A percentile compares a stretch with the other conserved stretches of the same genome.
Evolutionary conservation across 2,329 filamentous ascomycete genomes (phyloP).

Genomic region (Alternaria sp.): DNA sequence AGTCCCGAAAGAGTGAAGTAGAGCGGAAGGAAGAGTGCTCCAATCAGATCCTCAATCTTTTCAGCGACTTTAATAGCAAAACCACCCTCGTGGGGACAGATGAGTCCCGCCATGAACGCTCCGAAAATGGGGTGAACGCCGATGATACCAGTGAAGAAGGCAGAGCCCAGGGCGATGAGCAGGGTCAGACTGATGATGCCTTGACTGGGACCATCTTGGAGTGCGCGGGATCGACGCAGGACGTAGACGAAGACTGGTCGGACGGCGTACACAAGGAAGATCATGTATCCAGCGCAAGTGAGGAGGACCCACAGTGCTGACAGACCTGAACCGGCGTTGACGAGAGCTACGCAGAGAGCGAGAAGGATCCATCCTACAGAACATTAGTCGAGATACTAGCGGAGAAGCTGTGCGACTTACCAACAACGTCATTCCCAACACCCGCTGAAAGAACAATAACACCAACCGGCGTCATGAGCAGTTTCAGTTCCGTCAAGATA

Average conservation of each 20-base stretch:
- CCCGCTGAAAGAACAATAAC: slow-evolving; percentile 89
- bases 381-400: slow-evolving; percentile 4
- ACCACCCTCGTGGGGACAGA: slow-evolving; percentile 87
- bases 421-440: slow-evolving; percentile 88
- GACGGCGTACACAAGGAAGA: slow-evolving; percentile 76
- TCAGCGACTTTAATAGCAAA: slow-evolving; percentile 91
- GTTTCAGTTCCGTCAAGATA: slow-evolving; percentile 88
- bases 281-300: slow-evolving; percentile 72
- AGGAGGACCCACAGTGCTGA: slow-evolving; percentile 86
- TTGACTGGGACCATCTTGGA: slow-evolving; percentile 89
- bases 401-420: slow-evolving; percentile 21
- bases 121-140: slow-evolving; percentile 95
- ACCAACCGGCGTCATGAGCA: slow-evolving; percentile 82
- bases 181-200: slow-evolving; percentile 82
- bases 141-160: slow-evolving; percentile 90
- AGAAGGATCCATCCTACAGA: slow-evolving; percentile 80
- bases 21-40: slow-evolving; percentile 81
- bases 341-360: slow-evolving; percentile 88
- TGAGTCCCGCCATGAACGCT: slow-evolving; percentile 85
- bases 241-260: slow-evolving; percentile 77
- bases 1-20: slow-evolving; percentile 94
- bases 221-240: slow-evolving; percentile 73
- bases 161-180: slow-evolving; percentile 75
- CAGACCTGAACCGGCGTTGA: slow-evolving; percentile 83
- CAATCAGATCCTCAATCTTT: slow-evolving; percentile 91